Percentiles rank a stretch among this genome's conserved stretches.
These are phyloP conservation scores for Aureobasidium musti DNA, from an alignment of 2,329 filamentous ascomycete species.

Conservation along the genomic window DNA sequence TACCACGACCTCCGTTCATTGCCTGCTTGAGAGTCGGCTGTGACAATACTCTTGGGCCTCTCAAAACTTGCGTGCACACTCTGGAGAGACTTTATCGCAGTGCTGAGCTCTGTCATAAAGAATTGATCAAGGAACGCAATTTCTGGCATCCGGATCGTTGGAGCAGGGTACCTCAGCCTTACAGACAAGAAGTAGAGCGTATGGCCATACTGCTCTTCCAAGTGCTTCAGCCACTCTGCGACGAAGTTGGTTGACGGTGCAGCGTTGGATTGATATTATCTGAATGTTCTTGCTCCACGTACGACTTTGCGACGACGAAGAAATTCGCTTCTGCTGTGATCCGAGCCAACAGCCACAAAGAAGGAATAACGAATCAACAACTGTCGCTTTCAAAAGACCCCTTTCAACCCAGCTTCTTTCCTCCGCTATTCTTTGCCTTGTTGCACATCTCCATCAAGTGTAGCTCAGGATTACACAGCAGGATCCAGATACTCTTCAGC, in stretches of 20 bases:
- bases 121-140: background rate
- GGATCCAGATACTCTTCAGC: background rate
- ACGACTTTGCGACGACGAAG: background rate
- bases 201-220: conserved; percentile 9
- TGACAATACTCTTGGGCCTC: background rate
- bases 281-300: background rate
- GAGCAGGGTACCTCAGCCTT: background rate
- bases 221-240: background rate
- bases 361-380: too few species aligned
- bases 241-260: background rate
- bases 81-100: background rate
- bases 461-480: background rate
- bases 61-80: background rate
- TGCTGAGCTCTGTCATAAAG: background rate
- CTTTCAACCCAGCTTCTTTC: too few species aligned
- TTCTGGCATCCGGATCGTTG: conserved; percentile 10
- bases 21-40: background rate
- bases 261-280: background rate
- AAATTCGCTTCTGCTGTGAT: background rate
- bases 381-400: too few species aligned
- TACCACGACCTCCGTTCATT: background rate
- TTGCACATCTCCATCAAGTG: background rate
- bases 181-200: background rate
- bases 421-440: too few species aligned
- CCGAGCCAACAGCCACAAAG: background rate